A percentile compares a stretch with the other conserved stretches of the same genome.
phyloP scores from a whole-genome alignment of 352 stramenopile species.

The Phytophthora pistaciae region DNA sequence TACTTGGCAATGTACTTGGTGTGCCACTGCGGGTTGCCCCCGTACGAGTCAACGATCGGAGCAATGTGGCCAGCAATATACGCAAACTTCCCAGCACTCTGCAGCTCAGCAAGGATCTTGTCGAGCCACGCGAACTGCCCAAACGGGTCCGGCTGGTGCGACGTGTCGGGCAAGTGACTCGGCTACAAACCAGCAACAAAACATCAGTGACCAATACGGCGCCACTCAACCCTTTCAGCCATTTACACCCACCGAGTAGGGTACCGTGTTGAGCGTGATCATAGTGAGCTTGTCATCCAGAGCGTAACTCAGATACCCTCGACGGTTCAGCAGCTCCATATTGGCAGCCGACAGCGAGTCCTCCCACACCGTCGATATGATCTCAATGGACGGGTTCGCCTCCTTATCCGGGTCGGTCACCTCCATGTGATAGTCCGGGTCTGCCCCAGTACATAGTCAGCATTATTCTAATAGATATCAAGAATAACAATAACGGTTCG shows the following conservation, averaged over 20 bases:
- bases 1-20: slow-evolving; percentile 88
- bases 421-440: slow-evolving; percentile 88
- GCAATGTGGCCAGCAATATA: slow-evolving; percentile 94
- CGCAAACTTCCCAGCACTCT: slow-evolving; percentile 61
- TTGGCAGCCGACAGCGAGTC: slow-evolving; percentile 64
- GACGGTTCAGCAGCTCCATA: slow-evolving; percentile 68
- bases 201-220: slow-evolving; percentile 1
- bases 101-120: slow-evolving; percentile 65
- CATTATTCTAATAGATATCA: neutral
- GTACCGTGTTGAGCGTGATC: slow-evolving; percentile 87
- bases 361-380: slow-evolving; percentile 70
- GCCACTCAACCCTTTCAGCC: neutral
- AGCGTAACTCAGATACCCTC: slow-evolving; percentile 73
- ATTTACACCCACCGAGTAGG: slow-evolving; percentile 71
- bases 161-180: slow-evolving; percentile 81
- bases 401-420: slow-evolving; percentile 65
- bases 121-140: slow-evolving; percentile 93
- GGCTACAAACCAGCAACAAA: slow-evolving; percentile 45
- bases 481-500: neutral
- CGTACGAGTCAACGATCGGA: slow-evolving; percentile 92
- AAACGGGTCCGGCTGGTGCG: slow-evolving; percentile 83
- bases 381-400: slow-evolving; percentile 70
- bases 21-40: slow-evolving; percentile 91
- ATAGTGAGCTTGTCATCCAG: slow-evolving; percentile 73
- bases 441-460: slow-evolving; percentile 39